These are phyloP conservation scores for Amoebophrya sp. DNA, from an alignment of 169 alveolate species.

Conservation along the genomic window DNA sequence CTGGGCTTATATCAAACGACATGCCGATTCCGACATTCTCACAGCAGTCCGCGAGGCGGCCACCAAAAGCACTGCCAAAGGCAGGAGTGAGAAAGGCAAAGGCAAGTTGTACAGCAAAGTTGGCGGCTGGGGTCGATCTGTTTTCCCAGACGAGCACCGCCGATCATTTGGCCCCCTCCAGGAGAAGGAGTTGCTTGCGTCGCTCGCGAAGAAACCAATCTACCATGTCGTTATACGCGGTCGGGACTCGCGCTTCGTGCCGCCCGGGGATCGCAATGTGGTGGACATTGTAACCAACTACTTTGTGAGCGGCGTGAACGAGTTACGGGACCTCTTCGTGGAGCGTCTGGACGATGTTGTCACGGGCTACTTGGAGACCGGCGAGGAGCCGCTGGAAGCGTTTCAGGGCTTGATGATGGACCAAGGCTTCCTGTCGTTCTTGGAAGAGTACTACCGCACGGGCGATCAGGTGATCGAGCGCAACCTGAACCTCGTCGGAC, in stretches of 20 bases:
- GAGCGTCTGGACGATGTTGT: background rate
- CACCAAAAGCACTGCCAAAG: no score
- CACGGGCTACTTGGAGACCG: background rate
- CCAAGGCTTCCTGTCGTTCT: background rate
- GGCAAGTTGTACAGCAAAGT: no score
- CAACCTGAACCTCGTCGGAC: background rate
- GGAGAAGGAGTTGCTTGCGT: background rate
- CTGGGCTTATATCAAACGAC: background rate
- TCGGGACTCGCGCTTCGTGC: background rate
- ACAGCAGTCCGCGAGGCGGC: background rate
- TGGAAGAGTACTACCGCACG: background rate
- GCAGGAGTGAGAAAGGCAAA: no score
- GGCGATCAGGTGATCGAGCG: background rate
- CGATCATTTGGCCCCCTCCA: background rate
- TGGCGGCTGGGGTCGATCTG: no score
- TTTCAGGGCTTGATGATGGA: background rate
- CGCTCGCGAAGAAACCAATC: background rate
- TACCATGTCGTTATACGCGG: background rate
- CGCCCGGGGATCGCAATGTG: background rate
- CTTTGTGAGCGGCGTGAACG: background rate
- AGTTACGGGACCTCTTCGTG: background rate
- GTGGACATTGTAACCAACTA: background rate
- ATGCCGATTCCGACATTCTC: background rate
- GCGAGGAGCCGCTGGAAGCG: background rate
- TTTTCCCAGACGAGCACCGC: no score